A percentile compares a stretch with the other conserved stretches of the same genome.
phyloP scores from a whole-genome alignment of 495 filamentous ascomycete genomes.

The Evansstolkia leycettana region DNA sequence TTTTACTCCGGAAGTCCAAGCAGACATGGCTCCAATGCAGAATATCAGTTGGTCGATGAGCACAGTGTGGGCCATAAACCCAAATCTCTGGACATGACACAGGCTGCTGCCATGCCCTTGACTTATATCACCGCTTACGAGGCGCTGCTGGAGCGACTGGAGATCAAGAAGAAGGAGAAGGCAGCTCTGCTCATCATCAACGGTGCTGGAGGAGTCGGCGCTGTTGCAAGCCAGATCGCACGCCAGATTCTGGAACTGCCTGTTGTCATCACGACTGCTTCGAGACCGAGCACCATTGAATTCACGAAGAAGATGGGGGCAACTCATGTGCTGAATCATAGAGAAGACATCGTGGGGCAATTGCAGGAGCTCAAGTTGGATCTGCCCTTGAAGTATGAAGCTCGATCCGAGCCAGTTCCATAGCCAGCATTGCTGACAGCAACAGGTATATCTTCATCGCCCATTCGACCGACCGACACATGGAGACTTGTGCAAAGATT shows the following conservation, averaged over 20 bases:
- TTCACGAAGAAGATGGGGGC: slow-evolving; percentile 19
- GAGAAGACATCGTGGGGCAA: too few species aligned
- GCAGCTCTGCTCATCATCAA: slow-evolving; percentile 16
- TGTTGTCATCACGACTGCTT: slow-evolving; percentile 20
- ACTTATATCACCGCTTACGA: slow-evolving; percentile 23
- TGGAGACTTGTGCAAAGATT: too few species aligned
- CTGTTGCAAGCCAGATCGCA: slow-evolving; percentile 7
- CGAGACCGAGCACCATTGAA: slow-evolving; percentile 11
- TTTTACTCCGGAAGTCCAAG: slow-evolving; percentile 19
- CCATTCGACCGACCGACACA: too few species aligned
- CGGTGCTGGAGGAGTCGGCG: slow-evolving; percentile 7
- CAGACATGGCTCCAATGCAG: slow-evolving; percentile 15
- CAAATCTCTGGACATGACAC: slow-evolving; percentile 10
- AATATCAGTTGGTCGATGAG: slow-evolving; percentile 13
- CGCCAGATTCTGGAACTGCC: slow-evolving; percentile 12
- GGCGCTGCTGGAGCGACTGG: slow-evolving; percentile 21
- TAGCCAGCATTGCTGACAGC: too few species aligned
- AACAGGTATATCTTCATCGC: too few species aligned
- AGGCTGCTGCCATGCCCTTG: slow-evolving; percentile 21
- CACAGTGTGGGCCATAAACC: slow-evolving; percentile 14
- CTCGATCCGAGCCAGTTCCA: too few species aligned
- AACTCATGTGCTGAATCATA: slow-evolving; percentile 22
- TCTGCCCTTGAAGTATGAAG: too few species aligned
- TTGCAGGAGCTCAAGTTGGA: too few species aligned
- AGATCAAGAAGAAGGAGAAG: slow-evolving; percentile 15